Base-by-base conservation (phyloP, 129 eudicot species). In the Lactuca sativa region DNA sequence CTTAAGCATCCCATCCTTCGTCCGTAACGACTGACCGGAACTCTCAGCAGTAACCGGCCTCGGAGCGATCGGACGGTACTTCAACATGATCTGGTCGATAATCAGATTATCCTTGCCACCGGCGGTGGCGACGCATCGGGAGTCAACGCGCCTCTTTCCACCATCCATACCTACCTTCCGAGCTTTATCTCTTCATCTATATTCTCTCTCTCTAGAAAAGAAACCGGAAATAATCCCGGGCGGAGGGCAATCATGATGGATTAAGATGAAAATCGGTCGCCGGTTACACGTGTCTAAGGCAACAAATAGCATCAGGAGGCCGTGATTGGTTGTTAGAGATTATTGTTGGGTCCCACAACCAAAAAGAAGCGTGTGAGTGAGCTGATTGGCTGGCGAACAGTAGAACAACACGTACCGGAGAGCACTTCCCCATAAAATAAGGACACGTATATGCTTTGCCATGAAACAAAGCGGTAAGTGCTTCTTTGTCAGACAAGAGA, bases 11-110 rank as follows among this genome's bases (percentile, higher is more conserved):
- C 38, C 71, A 15, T 59, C 56, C 56, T 8, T 66, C 38, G 51
- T 47, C 58, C 36, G 67, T 18, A 76, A 34, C 17, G 59, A 14
- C 2, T 58, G 15, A 3, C 69, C 74, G 81, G 85, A 44, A 4
- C 80, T 75, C 30, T 64, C 75, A 0, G 32, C 55, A 3, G 63
- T 67, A 0, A 36, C 82, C 43, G 92, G 96, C 21, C 76, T 86
- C 7, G 92, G 96, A 17, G 92, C 90, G 37, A 89, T 89, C 58
- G 92, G 92, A 61, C 96, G 92, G 81, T 76, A 89, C 54, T 79
- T 79, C 13, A 81, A 76, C 96, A 89, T 83, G 12, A 89, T 81
- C 74, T 67, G 84, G 32, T 89, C 82, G 56, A 89, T 74, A 62
- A 81, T 67, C 74, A 64, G 51, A 31, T 58, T 71, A 55, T 77